Evolutionary conservation across 2,329 filamentous ascomycete genomes (phyloP), one percentile per base, ranked within the genome.

Genomic region (Neoarthrinium moseri): DNA sequence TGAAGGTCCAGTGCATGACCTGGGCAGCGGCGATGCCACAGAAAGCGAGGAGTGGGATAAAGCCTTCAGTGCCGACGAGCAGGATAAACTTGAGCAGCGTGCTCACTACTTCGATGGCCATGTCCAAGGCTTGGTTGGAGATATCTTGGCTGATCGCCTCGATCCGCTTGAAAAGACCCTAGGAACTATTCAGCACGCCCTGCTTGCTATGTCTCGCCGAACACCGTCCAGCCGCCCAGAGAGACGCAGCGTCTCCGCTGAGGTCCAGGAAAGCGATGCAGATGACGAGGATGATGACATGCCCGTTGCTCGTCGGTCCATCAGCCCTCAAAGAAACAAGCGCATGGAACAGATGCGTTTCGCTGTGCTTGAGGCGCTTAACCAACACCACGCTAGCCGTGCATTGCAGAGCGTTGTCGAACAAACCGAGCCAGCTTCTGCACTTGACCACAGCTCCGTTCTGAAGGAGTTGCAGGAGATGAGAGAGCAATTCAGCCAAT

Each of bases 31-130:
- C 26, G 78, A 80, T 22, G 83, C 81, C 50, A 72, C 85, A 13
- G 83, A 86, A 20, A 80, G 84, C 49, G 96, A 91, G 62, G 92
- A 97, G 64, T 99, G 94, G 94, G 91, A 95, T 59, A 87, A 87
- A 60, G 83, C 86, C 37, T 84, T 96, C 51, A 86, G 87, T 8
- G 88, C 89, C 15, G 84, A 86, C 26, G 89, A 95, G 58, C 89
- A 95, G 48, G 81, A 83, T 41, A 96, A 95, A 66, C 74, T 97
- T 46, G 83, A 88, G 53, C 83, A 84, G 43, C 83, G 91, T 38
- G 89, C 88, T 52, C 80, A 83, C 37, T 97, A 96, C 76, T 96
- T 97, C 59, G 91, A 97, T 60, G 86, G 83, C 37, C 91, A 89
- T 60, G 89, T 99, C 51, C 91, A 96, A 61, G 83, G 90, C 41